Percentiles rank a stretch among this genome's conserved stretches.
These are phyloP conservation scores for Noccaea caerulescens DNA, from an alignment of 345 rosid species.

Conservation along the genomic window DNA sequence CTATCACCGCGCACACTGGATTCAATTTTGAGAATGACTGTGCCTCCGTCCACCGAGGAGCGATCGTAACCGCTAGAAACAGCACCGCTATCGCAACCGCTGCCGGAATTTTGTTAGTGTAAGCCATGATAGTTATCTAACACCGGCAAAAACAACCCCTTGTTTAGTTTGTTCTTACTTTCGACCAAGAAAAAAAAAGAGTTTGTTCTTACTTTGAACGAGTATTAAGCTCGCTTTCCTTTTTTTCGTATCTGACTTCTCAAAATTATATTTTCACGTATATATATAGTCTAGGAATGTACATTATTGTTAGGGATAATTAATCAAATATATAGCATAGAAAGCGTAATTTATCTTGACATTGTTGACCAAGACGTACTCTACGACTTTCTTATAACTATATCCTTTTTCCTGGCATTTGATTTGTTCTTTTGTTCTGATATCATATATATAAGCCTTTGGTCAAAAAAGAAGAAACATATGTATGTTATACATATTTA, in stretches of 20 bases:
- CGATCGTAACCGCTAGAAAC: slow-evolving; percentile 9
- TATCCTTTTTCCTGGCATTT: background rate
- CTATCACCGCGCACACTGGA: slow-evolving; percentile 3
- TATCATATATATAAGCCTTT: background rate
- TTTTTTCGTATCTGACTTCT: slow-evolving; percentile 8
- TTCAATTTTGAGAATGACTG: slow-evolving; percentile 30
- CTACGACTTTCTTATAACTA: slow-evolving; percentile 11
- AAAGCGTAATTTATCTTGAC: background rate
- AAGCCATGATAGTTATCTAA: slow-evolving; percentile 25
- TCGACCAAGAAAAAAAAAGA: too few species aligned
- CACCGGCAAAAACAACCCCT: slow-evolving; percentile 4
- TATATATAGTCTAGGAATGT: slow-evolving; percentile 16
- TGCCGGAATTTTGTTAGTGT: slow-evolving; percentile 19
- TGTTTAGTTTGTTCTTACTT: background rate
- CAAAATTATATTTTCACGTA: slow-evolving; percentile 10
- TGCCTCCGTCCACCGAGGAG: slow-evolving; percentile 28
- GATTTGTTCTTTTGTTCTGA: slow-evolving; percentile 14
- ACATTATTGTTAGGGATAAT: background rate
- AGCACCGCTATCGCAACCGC: slow-evolving; percentile 26
- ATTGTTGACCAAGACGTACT: slow-evolving; percentile 12
- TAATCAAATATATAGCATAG: background rate
- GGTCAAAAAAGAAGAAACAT: too few species aligned
- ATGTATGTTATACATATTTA: too few species aligned
- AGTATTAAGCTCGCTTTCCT: background rate
- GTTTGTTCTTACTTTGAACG: background rate